Percentiles rank a stretch among this genome's conserved stretches.
phyloP scores from a whole-genome alignment of 495 filamentous ascomycete genomes.

The Acidiella bohemica region DNA sequence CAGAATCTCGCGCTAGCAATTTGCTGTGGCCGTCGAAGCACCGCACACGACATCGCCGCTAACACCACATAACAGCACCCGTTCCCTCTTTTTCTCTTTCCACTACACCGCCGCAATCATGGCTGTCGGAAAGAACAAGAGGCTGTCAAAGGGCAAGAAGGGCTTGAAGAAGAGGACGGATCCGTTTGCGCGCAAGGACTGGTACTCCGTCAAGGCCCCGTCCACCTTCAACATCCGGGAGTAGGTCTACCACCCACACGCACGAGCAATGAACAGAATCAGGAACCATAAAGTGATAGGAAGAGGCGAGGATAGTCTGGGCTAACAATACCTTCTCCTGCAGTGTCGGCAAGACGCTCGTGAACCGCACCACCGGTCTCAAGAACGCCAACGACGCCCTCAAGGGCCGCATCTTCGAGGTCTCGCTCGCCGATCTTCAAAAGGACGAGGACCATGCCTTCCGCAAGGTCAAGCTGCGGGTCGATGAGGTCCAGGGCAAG shows the following conservation, averaged over 20 bases:
- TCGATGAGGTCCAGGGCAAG: constrained; percentile 98
- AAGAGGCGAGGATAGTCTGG: too few species aligned
- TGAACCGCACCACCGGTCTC: constrained; percentile 97
- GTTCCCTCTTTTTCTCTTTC: constrained; percentile 9
- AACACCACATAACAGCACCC: too few species aligned
- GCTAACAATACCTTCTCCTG: constrained; percentile 17
- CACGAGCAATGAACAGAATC: neutral
- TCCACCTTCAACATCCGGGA: constrained; percentile 91
- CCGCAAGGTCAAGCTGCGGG: constrained; percentile 97
- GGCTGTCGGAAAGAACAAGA: constrained; percentile 81
- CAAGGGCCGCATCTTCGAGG: constrained; percentile 97
- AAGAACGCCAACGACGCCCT: constrained; percentile 99
- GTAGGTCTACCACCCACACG: constrained; percentile 45
- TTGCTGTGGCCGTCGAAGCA: too few species aligned
- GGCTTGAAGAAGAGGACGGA: constrained; percentile 99
- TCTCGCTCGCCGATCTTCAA: constrained; percentile 95
- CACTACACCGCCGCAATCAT: constrained; percentile 31
- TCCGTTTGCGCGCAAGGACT: constrained; percentile 96
- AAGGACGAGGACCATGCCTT: constrained; percentile 99
- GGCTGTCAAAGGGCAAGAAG: constrained; percentile 99
- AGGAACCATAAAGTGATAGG: too few species aligned
- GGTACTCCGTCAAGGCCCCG: constrained; percentile 96
- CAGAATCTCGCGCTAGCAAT: too few species aligned
- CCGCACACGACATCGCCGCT: constrained; percentile 4
- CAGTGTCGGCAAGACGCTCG: constrained; percentile 97